Base-by-base conservation (phyloP, 768 basidiomycete genomes). In the Hygrocybe punicea region DNA sequence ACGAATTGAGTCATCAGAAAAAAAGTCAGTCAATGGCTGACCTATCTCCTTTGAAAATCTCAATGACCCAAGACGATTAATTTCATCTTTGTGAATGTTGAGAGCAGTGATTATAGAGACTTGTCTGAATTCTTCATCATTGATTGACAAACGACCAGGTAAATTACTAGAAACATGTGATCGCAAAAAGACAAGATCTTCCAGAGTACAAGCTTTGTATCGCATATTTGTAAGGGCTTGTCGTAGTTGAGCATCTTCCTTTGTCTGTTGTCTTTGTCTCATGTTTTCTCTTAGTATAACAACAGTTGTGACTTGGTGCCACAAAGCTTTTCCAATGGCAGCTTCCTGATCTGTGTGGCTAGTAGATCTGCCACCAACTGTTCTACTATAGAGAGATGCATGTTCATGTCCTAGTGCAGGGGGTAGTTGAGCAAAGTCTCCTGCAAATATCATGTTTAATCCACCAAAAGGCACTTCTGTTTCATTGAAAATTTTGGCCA, bases 121-220 rank as follows among this genome's bases (percentile, higher is more conserved):
- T 64, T 74, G 59, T 23, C 67, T 29, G 51, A 75, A 78, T 16
- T 33, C 6, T n/a, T 55, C 24, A 34, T 55, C 51, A 34, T 47
- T 36, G n/a, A 71, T 35, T 29, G 23, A 51, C 1, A 60, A 57
- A 23, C 47, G 53, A 14, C 55, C 58, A 2, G 55, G 46, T 13
- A n/a, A 8, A 1, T 34, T 37, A 11, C 68, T 60, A 2, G 67
- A 58, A 1, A 74, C 54, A 10, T 65, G 14, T 5, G 65, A 64
- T 6, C 58, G 33, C 3, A 79, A 56, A 57, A 78, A 75, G 1
- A n/a, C 35, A 10, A 79, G 56, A 57, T 80, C 77, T 21, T 63
- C 69, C 1, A 13, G 5, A 1, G 73, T 77, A 60, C 77, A 80
- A 0, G 70, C 60, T n/a, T 66, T 68, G 55, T 76, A 78, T n/a